phyloP scores from a whole-genome alignment of 2,329 filamentous ascomycete species.

The Fusarium incarnatum region DNA sequence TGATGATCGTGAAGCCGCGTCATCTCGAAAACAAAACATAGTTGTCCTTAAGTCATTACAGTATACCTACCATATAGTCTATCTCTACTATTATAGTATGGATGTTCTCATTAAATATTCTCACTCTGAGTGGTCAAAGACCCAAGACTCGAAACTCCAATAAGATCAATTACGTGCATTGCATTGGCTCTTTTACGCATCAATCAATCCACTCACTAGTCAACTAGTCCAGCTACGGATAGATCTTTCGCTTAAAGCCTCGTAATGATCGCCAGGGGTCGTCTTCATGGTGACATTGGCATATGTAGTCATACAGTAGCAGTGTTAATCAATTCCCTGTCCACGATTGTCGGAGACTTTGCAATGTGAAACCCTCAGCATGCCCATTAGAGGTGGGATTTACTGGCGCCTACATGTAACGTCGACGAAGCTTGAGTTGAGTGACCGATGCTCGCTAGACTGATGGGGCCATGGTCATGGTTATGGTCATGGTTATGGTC shows the following conservation, averaged over 20 bases:
- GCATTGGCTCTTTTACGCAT: conserved; percentile 23
- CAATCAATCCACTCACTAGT: not conserved
- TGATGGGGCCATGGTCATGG: not conserved
- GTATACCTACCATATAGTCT: conserved; percentile 1
- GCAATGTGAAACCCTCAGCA: conserved; percentile 42
- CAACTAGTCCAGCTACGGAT: not conserved
- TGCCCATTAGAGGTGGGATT: conserved; percentile 33
- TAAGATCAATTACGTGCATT: conserved; percentile 11
- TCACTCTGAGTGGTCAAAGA: not conserved
- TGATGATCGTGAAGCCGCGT: conserved; percentile 42
- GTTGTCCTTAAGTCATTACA: not conserved
- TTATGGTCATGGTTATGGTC: not conserved
- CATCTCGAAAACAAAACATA: conserved; percentile 25
- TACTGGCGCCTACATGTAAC: conserved; percentile 32
- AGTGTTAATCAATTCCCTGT: conserved; percentile 22
- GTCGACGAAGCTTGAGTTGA: conserved; percentile 3
- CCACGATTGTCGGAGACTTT: conserved; percentile 31
- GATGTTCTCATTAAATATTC: not conserved
- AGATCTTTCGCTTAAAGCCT: conserved; percentile 44
- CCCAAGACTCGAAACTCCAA: conserved; percentile 39
- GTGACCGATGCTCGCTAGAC: not conserved
- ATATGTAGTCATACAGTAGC: not conserved
- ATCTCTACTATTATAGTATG: not conserved
- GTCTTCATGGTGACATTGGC: not conserved
- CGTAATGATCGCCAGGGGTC: conserved; percentile 39